Percentiles rank a stretch among this genome's conserved stretches.
phyloP scores from a whole-genome alignment of 1,284 basidiomycete genomes.

The Ustilago esculenta region DNA sequence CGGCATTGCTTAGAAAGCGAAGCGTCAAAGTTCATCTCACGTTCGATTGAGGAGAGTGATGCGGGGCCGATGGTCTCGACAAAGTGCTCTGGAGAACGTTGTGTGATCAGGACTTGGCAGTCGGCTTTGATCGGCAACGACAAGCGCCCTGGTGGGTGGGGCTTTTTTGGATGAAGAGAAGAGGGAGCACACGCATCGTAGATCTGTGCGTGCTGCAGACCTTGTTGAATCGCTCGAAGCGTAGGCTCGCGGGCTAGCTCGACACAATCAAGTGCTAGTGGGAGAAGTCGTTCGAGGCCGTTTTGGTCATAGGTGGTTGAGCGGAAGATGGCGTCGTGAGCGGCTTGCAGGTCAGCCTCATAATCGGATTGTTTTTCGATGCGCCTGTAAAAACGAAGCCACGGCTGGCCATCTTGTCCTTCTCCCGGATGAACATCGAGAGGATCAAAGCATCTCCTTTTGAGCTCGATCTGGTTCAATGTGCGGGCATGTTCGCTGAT shows the following conservation, averaged over 20 bases:
- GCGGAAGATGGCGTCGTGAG: slow-evolving; percentile 9
- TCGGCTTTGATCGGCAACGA: not conserved
- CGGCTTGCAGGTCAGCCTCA: slow-evolving; percentile 1
- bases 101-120: slow-evolving; percentile 2
- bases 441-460: slow-evolving; percentile 4
- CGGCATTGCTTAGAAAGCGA: slow-evolving; percentile 11
- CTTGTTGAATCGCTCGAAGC: slow-evolving; percentile 6
- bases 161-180: not conserved
- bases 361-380: not conserved
- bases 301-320: slow-evolving; percentile 2
- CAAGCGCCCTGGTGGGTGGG: not conserved
- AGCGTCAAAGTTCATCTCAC: slow-evolving; percentile 25
- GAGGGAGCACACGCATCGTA: not conserved
- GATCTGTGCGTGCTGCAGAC: slow-evolving; percentile 3
- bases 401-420: slow-evolving; percentile 15
- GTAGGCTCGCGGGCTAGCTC: slow-evolving; percentile 2
- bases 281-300: not conserved
- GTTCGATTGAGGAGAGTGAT: slow-evolving; percentile 17
- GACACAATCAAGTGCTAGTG: not conserved
- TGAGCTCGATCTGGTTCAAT: slow-evolving; percentile 1
- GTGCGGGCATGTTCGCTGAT: not conserved
- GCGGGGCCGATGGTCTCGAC: slow-evolving; percentile 10
- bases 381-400: slow-evolving; percentile 11
- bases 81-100: not conserved
- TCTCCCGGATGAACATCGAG: slow-evolving; percentile 6